These are phyloP conservation scores for Mucor velutinosus DNA, from an alignment of 371 early-diverging fungal genomes.

Conservation along the genomic window DNA sequence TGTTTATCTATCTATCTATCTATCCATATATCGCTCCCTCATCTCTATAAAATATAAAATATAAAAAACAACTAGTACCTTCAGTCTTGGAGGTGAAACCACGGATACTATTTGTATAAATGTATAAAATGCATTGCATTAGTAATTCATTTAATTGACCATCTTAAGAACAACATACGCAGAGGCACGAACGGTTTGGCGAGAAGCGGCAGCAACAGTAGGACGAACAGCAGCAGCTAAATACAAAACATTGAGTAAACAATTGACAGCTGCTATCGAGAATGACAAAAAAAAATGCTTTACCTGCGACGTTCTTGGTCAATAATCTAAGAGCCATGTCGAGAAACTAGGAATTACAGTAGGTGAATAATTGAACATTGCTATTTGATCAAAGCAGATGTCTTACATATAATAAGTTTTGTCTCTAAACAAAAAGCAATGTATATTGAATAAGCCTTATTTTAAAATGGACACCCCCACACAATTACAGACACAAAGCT, in stretches of 20 bases:
- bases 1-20: background rate
- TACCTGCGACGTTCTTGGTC: constrained; percentile 48
- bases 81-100: constrained; percentile 40
- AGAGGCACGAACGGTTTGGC: constrained; percentile 44
- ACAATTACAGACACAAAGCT: constrained; percentile 1
- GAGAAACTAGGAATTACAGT: background rate
- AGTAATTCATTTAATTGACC: background rate
- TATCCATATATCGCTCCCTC: background rate
- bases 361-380: background rate
- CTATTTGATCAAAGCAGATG: background rate
- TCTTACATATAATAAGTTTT: constrained; percentile 4
- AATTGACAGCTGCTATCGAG: background rate
- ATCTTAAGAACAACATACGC: constrained; percentile 34
- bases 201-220: constrained; percentile 37
- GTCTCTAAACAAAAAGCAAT: constrained; percentile 7
- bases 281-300: background rate
- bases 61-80: constrained; percentile 15
- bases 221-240: constrained; percentile 48
- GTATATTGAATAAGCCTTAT: background rate
- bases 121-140: background rate
- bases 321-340: constrained; percentile 56
- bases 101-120: constrained; percentile 32
- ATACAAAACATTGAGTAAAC: background rate
- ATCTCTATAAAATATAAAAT: background rate
- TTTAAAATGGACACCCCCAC: constrained; percentile 4